Evolutionary conservation across 106 monocot genomes (phyloP), one percentile per base, ranked within the genome.

Genomic region (Apostasia shenzhenica): DNA sequence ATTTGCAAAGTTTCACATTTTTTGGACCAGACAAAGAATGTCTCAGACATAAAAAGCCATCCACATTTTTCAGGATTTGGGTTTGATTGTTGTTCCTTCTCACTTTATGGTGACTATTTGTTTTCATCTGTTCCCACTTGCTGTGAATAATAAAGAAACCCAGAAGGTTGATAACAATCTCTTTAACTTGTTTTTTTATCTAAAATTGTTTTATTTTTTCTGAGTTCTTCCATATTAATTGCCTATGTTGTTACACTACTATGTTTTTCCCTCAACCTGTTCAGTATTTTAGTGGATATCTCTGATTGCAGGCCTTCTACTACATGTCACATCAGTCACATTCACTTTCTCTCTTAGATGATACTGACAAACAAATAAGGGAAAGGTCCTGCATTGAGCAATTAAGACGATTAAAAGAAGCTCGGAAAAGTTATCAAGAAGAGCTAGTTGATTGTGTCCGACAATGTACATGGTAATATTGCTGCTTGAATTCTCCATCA

Each of bases 291-390:
- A 48, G 48, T 48, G 43, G 45, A 65, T 4, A 65, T 65, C 48
- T 65, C 65, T 66, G n/a, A 45, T 12, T 82, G 66, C 80, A 97
- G 97, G 97, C 92, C 69, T 92, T 87, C 49, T 92, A 99, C 68
- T 92, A 83, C 80, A 92, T 90, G 86, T 90, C 97, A 47, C 97
- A 89, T 70, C 89, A 87, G 73, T 83, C 92, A 26, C 89, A 92
- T 58, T 82, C 87, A 71, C 81, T 87, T 44, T 85, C 86, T 72
- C 78, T 92, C 41, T 81, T 99, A 72, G 97, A 99, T 75, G 97
- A 99, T 14, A 89, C 87, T 5, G 97, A 99, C 50, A 92, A 81
- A 63, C 97, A 92, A 72, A 92, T 99, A 67, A 82, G 89, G 74
- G 97, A 99, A 75, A 99, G 85, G 63, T 75, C 85, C 12, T 92